Evolutionary conservation across 2,329 filamentous ascomycete genomes (phyloP), one percentile per base, ranked within the genome.

Genomic region (Nothopassalora personata): DNA sequence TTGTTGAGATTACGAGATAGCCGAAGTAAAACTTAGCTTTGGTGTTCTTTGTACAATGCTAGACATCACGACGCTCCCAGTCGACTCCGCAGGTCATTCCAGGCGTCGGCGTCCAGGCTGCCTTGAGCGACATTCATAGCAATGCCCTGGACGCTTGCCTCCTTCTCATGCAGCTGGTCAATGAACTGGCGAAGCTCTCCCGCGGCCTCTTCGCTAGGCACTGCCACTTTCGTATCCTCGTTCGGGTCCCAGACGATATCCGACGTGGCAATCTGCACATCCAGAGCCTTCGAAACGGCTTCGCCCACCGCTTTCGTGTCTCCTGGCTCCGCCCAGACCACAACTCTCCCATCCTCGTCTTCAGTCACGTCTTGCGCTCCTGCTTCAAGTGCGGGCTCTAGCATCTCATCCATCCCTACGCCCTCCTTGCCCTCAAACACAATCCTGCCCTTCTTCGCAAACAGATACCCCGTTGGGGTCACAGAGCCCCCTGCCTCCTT

Each of bases 171-270:
- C 34, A 91, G 66, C 6, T 77, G 75, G 11, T 82, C 78, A 19
- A 86, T 60, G 54, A 95, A 82, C 4, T 81, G 77, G 47, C 79
- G 78, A 30, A 97, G 77, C 18, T 79, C 76, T 53, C 81, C 76
- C 0, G 81, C 80, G 1, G 82, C 79, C 11, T 82, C 78, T 13
- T 81, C 76, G 15, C 82, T 80, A 59, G 87, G 81, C 43, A 92
- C 67, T 7, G 79, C 77, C 18, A 89, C 83, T 71, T 83, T 84
- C 0, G 89, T 92, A 62, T 96, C 91, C 68, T 87, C 84, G 60
- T 93, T 94, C 0, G 91, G 83, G 60, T 87, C 84, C 87, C 90
- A 97, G 47, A 96, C 81, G 54, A 97, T 93, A 57, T 95, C 90
- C 18, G 86, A 85, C 65, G 85, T 87, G 57, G 88, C 77, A 49